A percentile compares a stretch with the other conserved stretches of the same genome.
These are phyloP conservation scores for Euphorbia peplus DNA, from an alignment of 345 rosid genomes.

Conservation along the genomic window DNA sequence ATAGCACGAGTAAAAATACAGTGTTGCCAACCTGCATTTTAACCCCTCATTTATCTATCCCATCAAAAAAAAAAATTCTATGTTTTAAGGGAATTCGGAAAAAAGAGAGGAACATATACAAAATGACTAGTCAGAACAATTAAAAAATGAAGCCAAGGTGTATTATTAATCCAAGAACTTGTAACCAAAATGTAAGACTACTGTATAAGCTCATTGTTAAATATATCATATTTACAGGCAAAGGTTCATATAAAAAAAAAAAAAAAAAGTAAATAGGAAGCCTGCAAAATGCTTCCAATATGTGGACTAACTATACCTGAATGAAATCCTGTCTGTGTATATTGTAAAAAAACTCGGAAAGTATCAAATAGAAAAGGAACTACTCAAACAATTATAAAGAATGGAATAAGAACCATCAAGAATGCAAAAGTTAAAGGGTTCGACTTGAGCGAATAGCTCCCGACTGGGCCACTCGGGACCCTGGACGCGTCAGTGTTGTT, in stretches of 20 bases:
- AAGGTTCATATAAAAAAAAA: conserved; percentile 4
- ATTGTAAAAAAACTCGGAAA: neutral
- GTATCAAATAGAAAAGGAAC: neutral
- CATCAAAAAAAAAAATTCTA: too few relatives aligned
- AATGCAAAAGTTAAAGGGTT: conserved; percentile 15
- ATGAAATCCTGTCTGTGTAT: conserved; percentile 20
- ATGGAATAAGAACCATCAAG: conserved; percentile 21
- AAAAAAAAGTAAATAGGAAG: conserved; percentile 13
- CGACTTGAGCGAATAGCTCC: conserved; percentile 18
- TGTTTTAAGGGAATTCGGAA: too few relatives aligned
- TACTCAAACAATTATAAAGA: conserved; percentile 34
- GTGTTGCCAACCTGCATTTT: too few relatives aligned
- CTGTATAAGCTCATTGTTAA: neutral
- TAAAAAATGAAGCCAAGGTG: too few relatives aligned
- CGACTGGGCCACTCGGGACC: conserved; percentile 28
- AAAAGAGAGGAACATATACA: too few relatives aligned
- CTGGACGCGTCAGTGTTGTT: conserved; percentile 19
- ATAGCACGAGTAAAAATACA: too few relatives aligned
- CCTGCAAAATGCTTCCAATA: conserved; percentile 15
- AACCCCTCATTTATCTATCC: too few relatives aligned
- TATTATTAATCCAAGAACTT: neutral
- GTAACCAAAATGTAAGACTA: neutral
- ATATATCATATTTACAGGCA: conserved; percentile 22
- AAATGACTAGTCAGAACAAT: too few relatives aligned
- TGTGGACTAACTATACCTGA: conserved; percentile 8